These are phyloP conservation scores for Leptomonas pyrrhocoris DNA, from an alignment of 208 protist species.

Conservation along the genomic window DNA sequence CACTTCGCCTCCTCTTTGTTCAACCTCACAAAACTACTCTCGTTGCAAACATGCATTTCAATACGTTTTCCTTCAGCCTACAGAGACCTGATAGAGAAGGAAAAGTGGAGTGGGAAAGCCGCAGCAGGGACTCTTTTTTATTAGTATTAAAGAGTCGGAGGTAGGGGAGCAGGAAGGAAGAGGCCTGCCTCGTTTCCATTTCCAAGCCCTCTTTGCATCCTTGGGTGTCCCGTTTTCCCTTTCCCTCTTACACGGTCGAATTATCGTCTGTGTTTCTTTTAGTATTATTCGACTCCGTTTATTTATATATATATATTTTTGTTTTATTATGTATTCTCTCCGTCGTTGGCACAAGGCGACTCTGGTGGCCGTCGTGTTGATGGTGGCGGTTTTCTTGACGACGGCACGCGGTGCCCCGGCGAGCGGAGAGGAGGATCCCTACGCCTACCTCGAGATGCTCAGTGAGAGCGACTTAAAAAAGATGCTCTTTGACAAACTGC, in stretches of 20 bases:
- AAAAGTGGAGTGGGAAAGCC: too few species aligned
- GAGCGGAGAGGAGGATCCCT: slow-evolving; percentile 22
- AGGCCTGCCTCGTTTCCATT: too few species aligned
- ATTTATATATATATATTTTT: not conserved
- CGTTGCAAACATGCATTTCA: too few species aligned
- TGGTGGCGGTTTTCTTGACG: not conserved
- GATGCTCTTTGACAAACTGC: slow-evolving; percentile 59
- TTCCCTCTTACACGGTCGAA: not conserved
- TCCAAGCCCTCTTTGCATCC: not conserved
- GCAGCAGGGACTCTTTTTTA: too few species aligned
- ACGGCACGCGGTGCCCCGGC: not conserved
- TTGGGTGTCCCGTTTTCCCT: not conserved
- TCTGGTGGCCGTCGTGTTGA: not conserved
- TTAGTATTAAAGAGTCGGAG: too few species aligned
- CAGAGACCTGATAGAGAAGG: not conserved
- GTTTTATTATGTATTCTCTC: not conserved
- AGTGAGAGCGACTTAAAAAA: slow-evolving; percentile 49
- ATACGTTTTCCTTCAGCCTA: not conserved
- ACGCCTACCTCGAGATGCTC: slow-evolving; percentile 58
- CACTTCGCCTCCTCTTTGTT: not conserved
- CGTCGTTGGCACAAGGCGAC: slow-evolving; percentile 5
- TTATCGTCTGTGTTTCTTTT: not conserved
- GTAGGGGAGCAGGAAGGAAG: not conserved
- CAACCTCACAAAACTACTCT: not conserved
- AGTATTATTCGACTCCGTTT: not conserved